These are phyloP conservation scores for Penicillium diatomitis DNA, from an alignment of 495 filamentous ascomycete genomes.

Conservation along the genomic window DNA sequence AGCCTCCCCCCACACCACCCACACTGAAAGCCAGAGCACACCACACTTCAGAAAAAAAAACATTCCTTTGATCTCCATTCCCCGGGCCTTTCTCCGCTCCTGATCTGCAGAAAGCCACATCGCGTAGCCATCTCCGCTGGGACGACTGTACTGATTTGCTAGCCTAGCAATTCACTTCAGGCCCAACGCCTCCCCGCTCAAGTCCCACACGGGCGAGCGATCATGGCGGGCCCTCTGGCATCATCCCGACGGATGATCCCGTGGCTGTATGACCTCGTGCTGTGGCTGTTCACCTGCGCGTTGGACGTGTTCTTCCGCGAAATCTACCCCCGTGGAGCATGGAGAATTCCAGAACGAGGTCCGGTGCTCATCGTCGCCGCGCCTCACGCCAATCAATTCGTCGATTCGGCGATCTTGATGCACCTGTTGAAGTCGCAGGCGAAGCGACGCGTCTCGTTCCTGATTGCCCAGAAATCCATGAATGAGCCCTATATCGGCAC, in stretches of 20 bases:
- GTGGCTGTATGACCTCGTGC: slow-evolving; percentile 70
- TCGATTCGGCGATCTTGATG: slow-evolving; percentile 88
- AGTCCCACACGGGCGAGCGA: not conserved
- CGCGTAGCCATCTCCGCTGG: not conserved
- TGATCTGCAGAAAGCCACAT: not conserved
- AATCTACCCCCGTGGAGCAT: slow-evolving; percentile 85
- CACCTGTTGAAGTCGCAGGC: slow-evolving; percentile 74
- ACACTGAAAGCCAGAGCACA: too few relatives aligned
- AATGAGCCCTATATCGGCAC: slow-evolving; percentile 74
- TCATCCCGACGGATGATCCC: slow-evolving; percentile 36
- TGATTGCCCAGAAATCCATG: slow-evolving; percentile 92
- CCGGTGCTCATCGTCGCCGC: slow-evolving; percentile 93
- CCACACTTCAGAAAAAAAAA: too few relatives aligned
- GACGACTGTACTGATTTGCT: too few relatives aligned
- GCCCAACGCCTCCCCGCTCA: not conserved
- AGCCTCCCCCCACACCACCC: too few relatives aligned
- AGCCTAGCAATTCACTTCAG: not conserved
- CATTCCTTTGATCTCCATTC: too few relatives aligned
- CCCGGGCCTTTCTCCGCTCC: not conserved
- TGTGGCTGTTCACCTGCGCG: slow-evolving; percentile 73
- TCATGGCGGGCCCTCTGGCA: slow-evolving; percentile 13
- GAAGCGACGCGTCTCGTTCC: slow-evolving; percentile 74
- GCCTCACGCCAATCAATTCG: slow-evolving; percentile 97
- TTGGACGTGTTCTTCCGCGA: slow-evolving; percentile 95
- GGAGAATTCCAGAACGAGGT: slow-evolving; percentile 76